Percentiles rank a stretch among this genome's conserved stretches.
Conservation (phyloP, 2,329 filamentous ascomycete genomes). For the Talaromyces sp. region DNA sequence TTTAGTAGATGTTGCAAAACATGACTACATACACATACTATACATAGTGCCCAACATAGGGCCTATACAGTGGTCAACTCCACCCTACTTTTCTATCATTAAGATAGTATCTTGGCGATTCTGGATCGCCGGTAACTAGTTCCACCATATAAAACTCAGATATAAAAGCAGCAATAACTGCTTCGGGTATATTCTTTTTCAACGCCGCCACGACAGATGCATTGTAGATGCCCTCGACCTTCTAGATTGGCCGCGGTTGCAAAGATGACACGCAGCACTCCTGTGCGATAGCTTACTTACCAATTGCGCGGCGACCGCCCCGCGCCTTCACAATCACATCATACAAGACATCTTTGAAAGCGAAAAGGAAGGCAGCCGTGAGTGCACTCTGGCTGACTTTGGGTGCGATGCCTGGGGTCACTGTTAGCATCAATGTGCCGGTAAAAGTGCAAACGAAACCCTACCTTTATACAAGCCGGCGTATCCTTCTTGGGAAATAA, state of each 20-base stretch:
- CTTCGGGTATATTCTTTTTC: not conserved
- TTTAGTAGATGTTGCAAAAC: not conserved
- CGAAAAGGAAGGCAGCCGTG: slow-evolving; percentile 92
- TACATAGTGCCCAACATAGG: not conserved
- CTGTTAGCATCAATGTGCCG: not conserved
- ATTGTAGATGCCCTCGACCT: not conserved
- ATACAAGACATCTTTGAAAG: slow-evolving; percentile 96
- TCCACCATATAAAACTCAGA: not conserved
- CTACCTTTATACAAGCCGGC: slow-evolving; percentile 85
- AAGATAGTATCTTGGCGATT: not conserved
- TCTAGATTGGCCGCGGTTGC: not conserved
- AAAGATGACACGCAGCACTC: not conserved
- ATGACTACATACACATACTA: not conserved
- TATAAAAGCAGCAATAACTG: not conserved
- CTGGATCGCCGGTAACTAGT: not conserved
- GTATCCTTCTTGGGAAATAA: slow-evolving; percentile 87
- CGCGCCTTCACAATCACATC: slow-evolving; percentile 45
- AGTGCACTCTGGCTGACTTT: slow-evolving; percentile 97
- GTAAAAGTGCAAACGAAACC: slow-evolving; percentile 19
- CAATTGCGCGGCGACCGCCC: slow-evolving; percentile 22
- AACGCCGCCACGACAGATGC: not conserved
- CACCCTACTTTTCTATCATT: not conserved
- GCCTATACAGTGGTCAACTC: not conserved
- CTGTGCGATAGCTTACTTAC: slow-evolving; percentile 21
- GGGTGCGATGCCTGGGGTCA: slow-evolving; percentile 71